Evolutionary conservation across 78 protist genomes (phyloP).

Genomic region (Speleostelium caveatum): DNA sequence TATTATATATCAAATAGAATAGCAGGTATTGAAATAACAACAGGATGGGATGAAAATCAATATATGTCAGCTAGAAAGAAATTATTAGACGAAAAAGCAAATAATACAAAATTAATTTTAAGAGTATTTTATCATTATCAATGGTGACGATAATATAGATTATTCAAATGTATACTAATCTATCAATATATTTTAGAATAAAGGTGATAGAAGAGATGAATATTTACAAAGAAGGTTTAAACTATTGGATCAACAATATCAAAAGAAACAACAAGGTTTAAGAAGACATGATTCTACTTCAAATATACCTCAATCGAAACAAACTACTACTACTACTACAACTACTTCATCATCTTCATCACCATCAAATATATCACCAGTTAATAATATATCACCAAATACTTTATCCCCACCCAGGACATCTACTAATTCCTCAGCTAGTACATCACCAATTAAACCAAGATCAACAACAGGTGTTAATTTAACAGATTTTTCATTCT

Average conservation of each 20-base stretch:
- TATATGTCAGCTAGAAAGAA: conserved; percentile 9
- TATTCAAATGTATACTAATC: neutral
- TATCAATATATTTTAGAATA: neutral
- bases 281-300: too few relatives aligned
- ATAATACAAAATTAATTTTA: neutral
- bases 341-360: neutral
- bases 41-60: conserved; percentile 43
- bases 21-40: conserved; percentile 43
- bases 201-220: conserved; percentile 69
- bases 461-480: neutral
- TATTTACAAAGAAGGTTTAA: conserved; percentile 54
- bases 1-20: conserved; percentile 29
- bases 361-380: neutral
- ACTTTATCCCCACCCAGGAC: neutral
- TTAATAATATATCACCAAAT: neutral
- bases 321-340: conserved; percentile 4
- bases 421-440: neutral
- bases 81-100: conserved; percentile 34
- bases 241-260: conserved; percentile 38
- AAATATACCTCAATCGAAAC: neutral
- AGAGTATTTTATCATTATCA: neutral
- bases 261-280: too few relatives aligned
- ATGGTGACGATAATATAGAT: neutral
- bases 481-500: conserved; percentile 67
- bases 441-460: neutral